Evolutionary conservation across 176 grass and related monocot species (phyloP).

Genomic region (Elymus sibiricus): DNA sequence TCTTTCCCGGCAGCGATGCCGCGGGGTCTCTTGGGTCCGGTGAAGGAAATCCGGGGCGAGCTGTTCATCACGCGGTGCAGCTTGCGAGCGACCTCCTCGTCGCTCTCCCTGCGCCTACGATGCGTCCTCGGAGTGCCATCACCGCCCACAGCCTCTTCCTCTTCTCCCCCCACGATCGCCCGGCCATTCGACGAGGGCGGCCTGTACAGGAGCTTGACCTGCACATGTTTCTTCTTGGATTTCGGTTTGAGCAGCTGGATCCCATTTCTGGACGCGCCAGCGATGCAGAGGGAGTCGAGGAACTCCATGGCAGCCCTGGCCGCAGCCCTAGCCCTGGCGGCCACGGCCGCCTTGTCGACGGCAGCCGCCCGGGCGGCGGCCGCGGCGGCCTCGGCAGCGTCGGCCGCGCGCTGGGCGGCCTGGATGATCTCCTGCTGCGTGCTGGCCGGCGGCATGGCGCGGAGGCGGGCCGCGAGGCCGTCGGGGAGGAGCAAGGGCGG

Average conservation of each 20-base stretch:
- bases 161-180: not conserved
- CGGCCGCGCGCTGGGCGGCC: slow-evolving; percentile 50
- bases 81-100: slow-evolving; percentile 57
- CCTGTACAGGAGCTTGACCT: slow-evolving; percentile 68
- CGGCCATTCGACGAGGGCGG: slow-evolving; percentile 23
- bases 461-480: slow-evolving; percentile 54
- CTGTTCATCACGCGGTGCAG: slow-evolving; percentile 66
- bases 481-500: slow-evolving; percentile 46
- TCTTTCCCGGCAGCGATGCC: not conserved
- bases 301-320: slow-evolving; percentile 77
- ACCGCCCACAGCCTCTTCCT: not conserved
- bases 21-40: slow-evolving; percentile 38
- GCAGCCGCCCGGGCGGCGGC: slow-evolving; percentile 52
- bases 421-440: slow-evolving; percentile 52
- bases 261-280: slow-evolving; percentile 40
- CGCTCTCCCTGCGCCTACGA: slow-evolving; percentile 27
- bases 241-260: slow-evolving; percentile 47
- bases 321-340: slow-evolving; percentile 65
- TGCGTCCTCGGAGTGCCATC: slow-evolving; percentile 21
- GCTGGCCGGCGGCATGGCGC: slow-evolving; percentile 47
- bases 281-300: slow-evolving; percentile 62
- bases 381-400: slow-evolving; percentile 49
- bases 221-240: slow-evolving; percentile 69
- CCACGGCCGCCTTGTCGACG: slow-evolving; percentile 59
- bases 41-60: slow-evolving; percentile 53